Base-by-base conservation (phyloP, 1,139 yeast genomes). In the Candida tropicalis region DNA sequence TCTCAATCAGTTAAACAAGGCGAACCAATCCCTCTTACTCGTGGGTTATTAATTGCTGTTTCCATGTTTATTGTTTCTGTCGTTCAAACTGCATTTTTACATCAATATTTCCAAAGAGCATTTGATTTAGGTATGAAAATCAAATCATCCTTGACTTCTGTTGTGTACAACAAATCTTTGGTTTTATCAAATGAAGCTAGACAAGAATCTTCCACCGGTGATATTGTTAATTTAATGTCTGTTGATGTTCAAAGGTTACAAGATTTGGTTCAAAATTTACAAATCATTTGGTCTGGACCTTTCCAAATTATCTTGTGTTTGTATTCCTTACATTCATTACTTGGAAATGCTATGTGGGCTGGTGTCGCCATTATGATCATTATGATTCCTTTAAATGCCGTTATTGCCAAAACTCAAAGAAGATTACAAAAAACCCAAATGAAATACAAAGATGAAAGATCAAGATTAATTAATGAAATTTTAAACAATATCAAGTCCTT, bases 261-360 rank as follows among this genome's bases (percentile, higher is more conserved):
- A 65, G 98, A 91, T 58, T 73, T 91, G 48, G 82, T 88, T 34
- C 96, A 90, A 60, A 85, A 87, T 65, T 82, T 93, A 50, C 91
- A 90, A 59, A 78, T 91, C 47, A 74, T 89, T 41, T 91, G 98
- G 97, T 90, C 97, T 0, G 98, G 97, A 37, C 99, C 99, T 2
- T 88, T 91, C 69, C 99, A 93, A 68, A 84, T 93, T 55, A 55
- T 78, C 35, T 68, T 93, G 46, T 93, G 98, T 73, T 75, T 93
- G 54, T 65, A 75, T 44, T 86, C 95, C 3, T 72, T 93, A 44
- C 81, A 93, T 62, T 77, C 80, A 7, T 67, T 93, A 46, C 70
- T 93, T 46, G 98, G 98, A 29, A 82, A 85, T 53, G 78, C 95
- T 23, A 93, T 93, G 98, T 91, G 98, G 97, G 87, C 96, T 36